A percentile compares a stretch with the other conserved stretches of the same genome.
Evolutionary conservation across 495 filamentous ascomycete species (phyloP).

Genomic region (Xylaria longipes): DNA sequence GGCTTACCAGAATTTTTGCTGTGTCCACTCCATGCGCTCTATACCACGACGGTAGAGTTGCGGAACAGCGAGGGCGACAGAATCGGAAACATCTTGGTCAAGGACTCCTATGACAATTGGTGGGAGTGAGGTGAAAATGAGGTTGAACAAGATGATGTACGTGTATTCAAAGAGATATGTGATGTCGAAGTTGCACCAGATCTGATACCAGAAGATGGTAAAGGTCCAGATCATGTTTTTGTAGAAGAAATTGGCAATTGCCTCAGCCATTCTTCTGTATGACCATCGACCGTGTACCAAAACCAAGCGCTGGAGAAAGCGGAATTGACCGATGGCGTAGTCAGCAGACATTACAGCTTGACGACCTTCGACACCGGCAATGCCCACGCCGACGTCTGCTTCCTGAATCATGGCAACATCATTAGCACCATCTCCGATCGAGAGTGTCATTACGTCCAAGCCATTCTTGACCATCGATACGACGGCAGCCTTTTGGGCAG

Average conservation of each 20-base stretch:
- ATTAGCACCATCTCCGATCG: conserved; percentile 96
- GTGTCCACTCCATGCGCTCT: conserved; percentile 96
- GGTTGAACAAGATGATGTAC: conserved; percentile 94
- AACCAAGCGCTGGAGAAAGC: conserved; percentile 88
- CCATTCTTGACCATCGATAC: conserved; percentile 94
- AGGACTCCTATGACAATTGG: conserved; percentile 96
- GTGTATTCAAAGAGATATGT: conserved; percentile 97
- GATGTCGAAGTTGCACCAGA: conserved; percentile 93
- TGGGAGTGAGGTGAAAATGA: conserved; percentile 95
- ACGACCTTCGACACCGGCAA: conserved; percentile 95
- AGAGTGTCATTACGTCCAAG: conserved; percentile 95
- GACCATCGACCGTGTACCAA: conserved; percentile 97
- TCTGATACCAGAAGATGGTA: conserved; percentile 96
- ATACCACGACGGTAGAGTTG: conserved; percentile 96
- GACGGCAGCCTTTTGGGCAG: conserved; percentile 96
- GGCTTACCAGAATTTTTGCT: conserved; percentile 91
- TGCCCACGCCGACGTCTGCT: conserved; percentile 97
- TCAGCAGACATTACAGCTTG: conserved; percentile 99
- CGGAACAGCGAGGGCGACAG: conserved; percentile 90
- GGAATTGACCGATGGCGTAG: conserved; percentile 98
- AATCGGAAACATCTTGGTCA: conserved; percentile 95
- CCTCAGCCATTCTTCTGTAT: conserved; percentile 90
- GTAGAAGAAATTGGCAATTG: conserved; percentile 99
- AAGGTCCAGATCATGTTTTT: conserved; percentile 99
- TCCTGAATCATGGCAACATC: conserved; percentile 99